Conservation (phyloP, 2,329 filamentous ascomycete species). For the Microcyclospora tardicrescens region DNA sequence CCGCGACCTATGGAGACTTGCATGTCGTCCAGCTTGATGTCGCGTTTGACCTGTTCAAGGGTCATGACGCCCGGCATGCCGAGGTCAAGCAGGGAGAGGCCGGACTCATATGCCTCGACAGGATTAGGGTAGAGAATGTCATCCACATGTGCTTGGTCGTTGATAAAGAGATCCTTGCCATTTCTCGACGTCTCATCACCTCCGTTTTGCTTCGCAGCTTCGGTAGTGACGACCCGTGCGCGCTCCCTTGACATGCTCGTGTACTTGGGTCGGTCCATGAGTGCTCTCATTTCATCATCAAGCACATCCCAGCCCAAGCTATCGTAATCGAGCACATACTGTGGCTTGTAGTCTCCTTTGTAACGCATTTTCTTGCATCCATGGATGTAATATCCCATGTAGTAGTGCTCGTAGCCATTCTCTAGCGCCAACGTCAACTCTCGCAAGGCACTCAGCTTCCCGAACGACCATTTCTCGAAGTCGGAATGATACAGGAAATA, state of each 20-base stretch:
- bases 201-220: neutral
- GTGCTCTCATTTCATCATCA: slow-evolving; percentile 18
- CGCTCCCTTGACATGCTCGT: slow-evolving; percentile 29
- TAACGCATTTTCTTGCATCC: slow-evolving; percentile 72
- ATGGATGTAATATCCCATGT: slow-evolving; percentile 76
- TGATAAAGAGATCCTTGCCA: neutral
- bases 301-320: slow-evolving; percentile 20
- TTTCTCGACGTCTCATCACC: neutral
- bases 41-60: slow-evolving; percentile 36
- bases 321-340: slow-evolving; percentile 58
- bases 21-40: slow-evolving; percentile 47
- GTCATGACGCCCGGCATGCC: slow-evolving; percentile 56
- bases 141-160: neutral
- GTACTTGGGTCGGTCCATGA: slow-evolving; percentile 46
- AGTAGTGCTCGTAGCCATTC: slow-evolving; percentile 61
- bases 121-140: slow-evolving; percentile 12
- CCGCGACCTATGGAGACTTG: slow-evolving; percentile 35
- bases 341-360: slow-evolving; percentile 66
- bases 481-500: slow-evolving; percentile 75
- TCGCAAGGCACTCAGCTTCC: slow-evolving; percentile 61
- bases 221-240: slow-evolving; percentile 6
- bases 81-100: slow-evolving; percentile 43
- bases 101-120: slow-evolving; percentile 21
- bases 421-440: slow-evolving; percentile 61
- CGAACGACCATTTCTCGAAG: slow-evolving; percentile 55